Evolutionary conservation across 352 stramenopile species (phyloP).

Genomic region (Pythium sp.): DNA sequence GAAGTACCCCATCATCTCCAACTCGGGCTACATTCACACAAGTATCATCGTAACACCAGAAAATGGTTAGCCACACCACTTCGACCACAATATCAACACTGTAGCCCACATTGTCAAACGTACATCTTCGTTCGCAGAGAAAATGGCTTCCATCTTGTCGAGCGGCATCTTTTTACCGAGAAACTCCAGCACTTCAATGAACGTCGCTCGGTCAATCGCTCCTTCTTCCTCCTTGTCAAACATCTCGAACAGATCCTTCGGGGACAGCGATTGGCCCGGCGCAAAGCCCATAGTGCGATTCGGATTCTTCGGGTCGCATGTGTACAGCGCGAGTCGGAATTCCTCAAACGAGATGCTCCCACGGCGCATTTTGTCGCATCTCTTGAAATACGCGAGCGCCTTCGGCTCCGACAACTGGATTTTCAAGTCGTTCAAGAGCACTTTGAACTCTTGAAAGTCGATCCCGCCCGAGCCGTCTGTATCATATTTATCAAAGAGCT

Average conservation of each 20-base stretch:
- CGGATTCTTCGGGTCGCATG: slow-evolving; percentile 79
- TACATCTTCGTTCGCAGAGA: slow-evolving; percentile 70
- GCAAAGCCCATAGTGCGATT: slow-evolving; percentile 64
- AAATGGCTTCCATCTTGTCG: slow-evolving; percentile 63
- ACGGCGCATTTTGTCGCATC: slow-evolving; percentile 59
- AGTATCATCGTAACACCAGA: background rate
- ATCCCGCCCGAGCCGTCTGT: slow-evolving; percentile 71
- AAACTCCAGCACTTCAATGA: slow-evolving; percentile 68
- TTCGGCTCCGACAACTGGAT: slow-evolving; percentile 70
- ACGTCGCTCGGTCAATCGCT: slow-evolving; percentile 61
- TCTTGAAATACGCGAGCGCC: slow-evolving; percentile 72
- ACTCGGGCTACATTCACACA: slow-evolving; percentile 37
- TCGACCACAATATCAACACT: background rate
- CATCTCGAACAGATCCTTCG: slow-evolving; percentile 82
- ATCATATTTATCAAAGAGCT: slow-evolving; percentile 87
- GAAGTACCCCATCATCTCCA: slow-evolving; percentile 67
- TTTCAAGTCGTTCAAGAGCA: slow-evolving; percentile 57
- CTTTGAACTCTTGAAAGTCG: slow-evolving; percentile 75
- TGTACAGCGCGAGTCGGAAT: slow-evolving; percentile 74
- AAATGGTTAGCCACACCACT: background rate
- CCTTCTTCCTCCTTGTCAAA: slow-evolving; percentile 72
- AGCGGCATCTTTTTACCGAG: slow-evolving; percentile 62
- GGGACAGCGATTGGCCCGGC: slow-evolving; percentile 60
- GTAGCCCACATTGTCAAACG: slow-evolving; percentile 6
- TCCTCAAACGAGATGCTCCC: slow-evolving; percentile 80